Percentiles rank a stretch among this genome's conserved stretches.
Evolutionary conservation across 2,329 filamentous ascomycete genomes (phyloP).

Genomic region (Colletotrichum eremochloae): DNA sequence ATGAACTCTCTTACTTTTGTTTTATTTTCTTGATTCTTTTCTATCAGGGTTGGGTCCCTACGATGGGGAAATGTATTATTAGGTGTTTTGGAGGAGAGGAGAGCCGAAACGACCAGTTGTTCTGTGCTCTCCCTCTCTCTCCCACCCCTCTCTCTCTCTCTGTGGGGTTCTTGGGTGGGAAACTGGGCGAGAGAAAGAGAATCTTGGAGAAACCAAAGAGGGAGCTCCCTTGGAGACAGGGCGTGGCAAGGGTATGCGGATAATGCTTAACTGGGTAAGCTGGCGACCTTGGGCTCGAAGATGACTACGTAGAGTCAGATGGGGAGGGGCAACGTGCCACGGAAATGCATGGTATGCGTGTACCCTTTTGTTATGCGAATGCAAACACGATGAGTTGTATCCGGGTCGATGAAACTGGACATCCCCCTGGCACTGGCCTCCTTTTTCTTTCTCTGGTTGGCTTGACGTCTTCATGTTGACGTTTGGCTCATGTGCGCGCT

Average conservation of each 20-base stretch:
- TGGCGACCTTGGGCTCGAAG: not conserved
- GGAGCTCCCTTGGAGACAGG: slow-evolving; percentile 17
- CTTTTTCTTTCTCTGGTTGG: not conserved
- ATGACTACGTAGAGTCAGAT: not conserved
- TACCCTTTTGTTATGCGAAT: not conserved
- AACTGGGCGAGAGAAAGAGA: not conserved
- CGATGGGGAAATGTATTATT: slow-evolving; percentile 24
- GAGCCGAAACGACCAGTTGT: not conserved
- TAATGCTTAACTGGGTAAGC: not conserved
- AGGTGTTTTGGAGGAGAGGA: not conserved
- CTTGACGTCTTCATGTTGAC: slow-evolving; percentile 11
- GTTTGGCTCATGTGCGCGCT: not conserved
- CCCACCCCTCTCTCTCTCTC: not conserved
- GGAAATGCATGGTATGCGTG: slow-evolving; percentile 9
- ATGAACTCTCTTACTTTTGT: not conserved
- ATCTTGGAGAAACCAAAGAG: not conserved
- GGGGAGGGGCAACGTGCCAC: not conserved
- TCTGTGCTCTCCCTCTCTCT: not conserved
- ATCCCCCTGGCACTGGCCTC: not conserved
- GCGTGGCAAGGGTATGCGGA: slow-evolving; percentile 9
- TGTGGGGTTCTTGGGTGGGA: not conserved
- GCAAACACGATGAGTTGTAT: slow-evolving; percentile 3
- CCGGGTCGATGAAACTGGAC: not conserved
- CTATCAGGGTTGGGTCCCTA: slow-evolving; percentile 9
- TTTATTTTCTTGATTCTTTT: not conserved